phyloP scores from a whole-genome alignment of 2,329 filamentous ascomycete genomes.

The Penicillium freii region DNA sequence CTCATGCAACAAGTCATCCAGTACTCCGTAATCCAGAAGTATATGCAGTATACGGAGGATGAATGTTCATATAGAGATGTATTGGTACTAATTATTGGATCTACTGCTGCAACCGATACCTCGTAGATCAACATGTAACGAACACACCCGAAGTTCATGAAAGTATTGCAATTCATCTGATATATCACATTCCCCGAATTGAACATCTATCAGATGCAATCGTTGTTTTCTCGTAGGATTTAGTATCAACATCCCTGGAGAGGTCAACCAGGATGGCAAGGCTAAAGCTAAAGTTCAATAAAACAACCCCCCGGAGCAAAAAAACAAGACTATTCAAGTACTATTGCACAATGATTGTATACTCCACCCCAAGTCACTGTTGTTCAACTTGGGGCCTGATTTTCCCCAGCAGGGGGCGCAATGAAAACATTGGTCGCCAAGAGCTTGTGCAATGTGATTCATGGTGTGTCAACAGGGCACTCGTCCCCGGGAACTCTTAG shows the following conservation, averaged over 20 bases:
- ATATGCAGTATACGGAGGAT: background rate
- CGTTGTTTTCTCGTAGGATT: background rate
- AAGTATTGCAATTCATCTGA: background rate
- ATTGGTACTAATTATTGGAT: slow-evolving; percentile 1
- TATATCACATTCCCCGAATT: background rate
- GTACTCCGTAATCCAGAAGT: background rate
- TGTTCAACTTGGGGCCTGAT: background rate
- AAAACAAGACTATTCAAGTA: background rate
- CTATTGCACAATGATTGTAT: background rate
- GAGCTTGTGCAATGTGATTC: slow-evolving; percentile 10
- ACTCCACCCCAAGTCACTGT: background rate
- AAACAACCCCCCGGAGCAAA: background rate
- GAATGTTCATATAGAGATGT: background rate
- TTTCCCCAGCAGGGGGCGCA: slow-evolving; percentile 4
- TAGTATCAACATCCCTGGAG: background rate
- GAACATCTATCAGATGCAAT: slow-evolving; percentile 1
- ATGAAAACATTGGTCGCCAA: background rate
- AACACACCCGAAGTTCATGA: background rate
- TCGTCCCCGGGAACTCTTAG: background rate
- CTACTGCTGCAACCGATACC: background rate
- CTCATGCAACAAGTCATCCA: background rate
- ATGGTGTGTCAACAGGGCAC: background rate
- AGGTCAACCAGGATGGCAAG: background rate
- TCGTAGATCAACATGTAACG: background rate
- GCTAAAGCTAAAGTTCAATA: background rate